phyloP scores from a whole-genome alignment of 2,329 filamentous ascomycete species.

The Hymenotorrendiella dingleyae region DNA sequence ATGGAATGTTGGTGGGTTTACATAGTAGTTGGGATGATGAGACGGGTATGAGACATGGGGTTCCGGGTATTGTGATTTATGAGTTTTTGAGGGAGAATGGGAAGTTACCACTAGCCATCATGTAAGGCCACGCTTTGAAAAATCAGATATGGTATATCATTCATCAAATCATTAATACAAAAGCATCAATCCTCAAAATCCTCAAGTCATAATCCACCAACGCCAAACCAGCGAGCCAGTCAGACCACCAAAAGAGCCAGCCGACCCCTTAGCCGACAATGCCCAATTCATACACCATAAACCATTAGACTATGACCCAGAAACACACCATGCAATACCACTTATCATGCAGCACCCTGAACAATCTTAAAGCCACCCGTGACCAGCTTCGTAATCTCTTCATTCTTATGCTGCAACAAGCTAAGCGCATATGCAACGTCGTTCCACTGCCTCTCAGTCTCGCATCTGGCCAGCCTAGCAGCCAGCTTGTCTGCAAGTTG shows the following conservation, averaged over 20 bases:
- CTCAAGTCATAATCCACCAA: conserved; percentile 1
- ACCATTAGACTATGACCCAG: too few species aligned
- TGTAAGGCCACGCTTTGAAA: too few species aligned
- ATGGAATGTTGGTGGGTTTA: conserved; percentile 40
- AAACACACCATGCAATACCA: too few species aligned
- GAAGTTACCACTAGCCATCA: too few species aligned
- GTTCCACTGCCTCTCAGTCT: conserved; percentile 94
- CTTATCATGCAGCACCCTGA: conserved; percentile 51
- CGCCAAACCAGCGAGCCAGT: background rate
- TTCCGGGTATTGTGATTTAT: conserved; percentile 39
- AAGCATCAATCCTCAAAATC: too few species aligned
- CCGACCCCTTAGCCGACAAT: background rate
- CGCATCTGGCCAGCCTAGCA: conserved; percentile 75
- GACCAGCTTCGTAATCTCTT: conserved; percentile 75
- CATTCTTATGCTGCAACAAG: conserved; percentile 85
- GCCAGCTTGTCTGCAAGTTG: conserved; percentile 91
- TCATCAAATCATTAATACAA: conserved; percentile 1
- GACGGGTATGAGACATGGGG: conserved; percentile 44
- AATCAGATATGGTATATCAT: background rate
- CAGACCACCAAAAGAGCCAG: background rate
- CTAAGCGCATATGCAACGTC: conserved; percentile 92
- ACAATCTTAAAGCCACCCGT: conserved; percentile 71
- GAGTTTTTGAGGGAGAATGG: conserved; percentile 32
- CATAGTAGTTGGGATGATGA: conserved; percentile 50
- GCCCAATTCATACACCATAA: conserved; percentile 1